Evolutionary conservation across 768 basidiomycete species (phyloP).

Genomic region (Rhizopogon vulgaris): DNA sequence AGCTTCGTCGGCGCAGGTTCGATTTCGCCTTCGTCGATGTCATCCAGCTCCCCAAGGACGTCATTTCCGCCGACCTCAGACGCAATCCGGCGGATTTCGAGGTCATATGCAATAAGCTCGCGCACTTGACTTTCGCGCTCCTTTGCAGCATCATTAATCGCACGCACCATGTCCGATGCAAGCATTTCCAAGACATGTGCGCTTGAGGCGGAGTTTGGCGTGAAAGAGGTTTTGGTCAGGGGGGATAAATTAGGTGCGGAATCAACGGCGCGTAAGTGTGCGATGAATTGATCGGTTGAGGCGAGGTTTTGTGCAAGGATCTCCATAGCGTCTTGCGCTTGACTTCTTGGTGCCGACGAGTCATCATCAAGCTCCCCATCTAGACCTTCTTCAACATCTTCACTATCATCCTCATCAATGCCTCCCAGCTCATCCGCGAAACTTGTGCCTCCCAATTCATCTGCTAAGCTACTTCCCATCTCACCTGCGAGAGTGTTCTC

Average conservation of each 20-base stretch:
- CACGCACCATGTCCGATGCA: constrained; percentile 71
- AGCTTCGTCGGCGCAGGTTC: constrained; percentile 23
- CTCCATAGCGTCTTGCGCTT: constrained; percentile 58
- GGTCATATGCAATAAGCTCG: constrained; percentile 69
- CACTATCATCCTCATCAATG: constrained; percentile 7
- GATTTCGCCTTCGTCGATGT: constrained; percentile 40
- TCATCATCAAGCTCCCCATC: constrained; percentile 25
- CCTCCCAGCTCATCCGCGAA: constrained; percentile 32
- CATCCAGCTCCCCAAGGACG: constrained; percentile 62
- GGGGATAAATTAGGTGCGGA: constrained; percentile 34
- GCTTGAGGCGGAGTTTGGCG: constrained; percentile 4
- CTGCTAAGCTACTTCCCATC: constrained; percentile 15
- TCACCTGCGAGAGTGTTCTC: constrained; percentile 19
- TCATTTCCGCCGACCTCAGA: constrained; percentile 75
- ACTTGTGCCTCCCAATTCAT: constrained; percentile 23
- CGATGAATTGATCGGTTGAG: constrained; percentile 72
- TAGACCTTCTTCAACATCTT: constrained; percentile 6
- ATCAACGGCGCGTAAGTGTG: constrained; percentile 67
- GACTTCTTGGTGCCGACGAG: constrained; percentile 14
- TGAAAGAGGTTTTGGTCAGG: constrained; percentile 27
- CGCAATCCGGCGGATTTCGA: constrained; percentile 72
- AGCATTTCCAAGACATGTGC: constrained; percentile 51
- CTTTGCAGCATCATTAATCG: constrained; percentile 66
- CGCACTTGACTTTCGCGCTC: constrained; percentile 81
- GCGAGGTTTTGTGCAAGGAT: constrained; percentile 68